Conservation (phyloP, 164 flowering plant species). For the Magnolia kwangsiensis region DNA sequence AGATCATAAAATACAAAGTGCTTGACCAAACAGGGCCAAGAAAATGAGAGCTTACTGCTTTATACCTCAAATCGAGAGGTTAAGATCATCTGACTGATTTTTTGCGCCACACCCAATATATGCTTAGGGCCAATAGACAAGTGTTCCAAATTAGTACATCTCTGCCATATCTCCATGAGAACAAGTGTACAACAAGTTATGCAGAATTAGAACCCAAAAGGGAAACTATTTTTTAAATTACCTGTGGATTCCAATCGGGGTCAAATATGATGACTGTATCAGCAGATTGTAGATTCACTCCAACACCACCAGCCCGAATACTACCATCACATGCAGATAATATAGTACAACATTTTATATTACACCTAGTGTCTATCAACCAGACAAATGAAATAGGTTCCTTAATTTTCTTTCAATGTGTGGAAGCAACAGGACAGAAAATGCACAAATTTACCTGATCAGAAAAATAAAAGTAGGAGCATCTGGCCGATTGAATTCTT, state of each 20-base stretch:
- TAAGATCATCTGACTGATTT: neutral
- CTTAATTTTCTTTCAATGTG: neutral
- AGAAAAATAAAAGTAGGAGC: constrained; percentile 88
- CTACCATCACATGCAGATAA: constrained; percentile 33
- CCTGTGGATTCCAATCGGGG: constrained; percentile 99
- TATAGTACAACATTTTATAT: constrained; percentile 8
- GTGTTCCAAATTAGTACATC: neutral
- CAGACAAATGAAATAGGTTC: neutral
- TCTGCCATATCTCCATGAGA: neutral
- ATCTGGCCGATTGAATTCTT: constrained; percentile 62
- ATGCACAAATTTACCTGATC: constrained; percentile 47
- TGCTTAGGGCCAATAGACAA: neutral
- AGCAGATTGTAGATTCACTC: constrained; percentile 99
- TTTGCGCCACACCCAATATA: neutral
- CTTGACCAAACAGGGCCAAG: neutral
- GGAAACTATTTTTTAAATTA: constrained; percentile 19
- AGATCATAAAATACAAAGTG: neutral
- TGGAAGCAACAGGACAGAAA: neutral
- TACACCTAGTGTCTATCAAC: neutral
- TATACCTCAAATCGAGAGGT: neutral
- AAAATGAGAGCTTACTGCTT: neutral
- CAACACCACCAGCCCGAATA: constrained; percentile 99
- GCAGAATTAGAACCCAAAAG: neutral
- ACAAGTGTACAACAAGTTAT: neutral
- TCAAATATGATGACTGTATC: constrained; percentile 98